Conservation (phyloP, 1,284 basidiomycete species). For the Apiotrichum brassicae region DNA sequence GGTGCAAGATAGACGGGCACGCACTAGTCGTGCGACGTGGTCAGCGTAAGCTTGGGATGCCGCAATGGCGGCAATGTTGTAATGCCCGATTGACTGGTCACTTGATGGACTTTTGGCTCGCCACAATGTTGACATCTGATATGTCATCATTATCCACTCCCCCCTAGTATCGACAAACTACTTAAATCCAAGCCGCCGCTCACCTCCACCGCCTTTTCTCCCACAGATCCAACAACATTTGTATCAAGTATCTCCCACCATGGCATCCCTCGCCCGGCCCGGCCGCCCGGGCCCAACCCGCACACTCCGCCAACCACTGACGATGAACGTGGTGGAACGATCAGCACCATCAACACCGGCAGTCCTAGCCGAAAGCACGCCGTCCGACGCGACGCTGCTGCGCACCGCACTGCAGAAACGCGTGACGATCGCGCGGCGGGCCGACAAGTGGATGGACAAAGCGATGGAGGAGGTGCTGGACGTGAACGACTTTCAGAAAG, state of each 20-base stretch:
- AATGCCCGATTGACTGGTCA: too few relatives aligned
- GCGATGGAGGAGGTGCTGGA: constrained; percentile 16
- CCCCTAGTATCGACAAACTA: too few relatives aligned
- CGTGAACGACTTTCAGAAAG: constrained; percentile 4
- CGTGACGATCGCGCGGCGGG: constrained; percentile 7
- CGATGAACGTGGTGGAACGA: background rate
- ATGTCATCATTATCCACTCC: too few relatives aligned
- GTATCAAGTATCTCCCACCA: background rate
- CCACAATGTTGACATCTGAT: too few relatives aligned
- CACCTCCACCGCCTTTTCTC: too few relatives aligned
- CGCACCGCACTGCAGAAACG: constrained; percentile 7
- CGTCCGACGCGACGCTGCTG: constrained; percentile 6
- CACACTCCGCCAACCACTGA: constrained; percentile 1
- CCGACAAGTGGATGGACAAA: constrained; percentile 17
- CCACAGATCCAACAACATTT: too few relatives aligned
- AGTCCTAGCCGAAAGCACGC: background rate
- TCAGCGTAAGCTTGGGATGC: too few relatives aligned
- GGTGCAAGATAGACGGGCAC: too few relatives aligned
- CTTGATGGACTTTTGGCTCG: too few relatives aligned
- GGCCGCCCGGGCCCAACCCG: background rate
- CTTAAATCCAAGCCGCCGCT: too few relatives aligned
- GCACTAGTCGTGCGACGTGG: too few relatives aligned
- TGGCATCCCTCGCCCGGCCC: background rate
- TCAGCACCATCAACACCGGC: background rate
- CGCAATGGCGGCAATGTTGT: too few relatives aligned